Evolutionary conservation across 169 alveolate genomes (phyloP).

Genomic region (Babesia gibsoni): DNA sequence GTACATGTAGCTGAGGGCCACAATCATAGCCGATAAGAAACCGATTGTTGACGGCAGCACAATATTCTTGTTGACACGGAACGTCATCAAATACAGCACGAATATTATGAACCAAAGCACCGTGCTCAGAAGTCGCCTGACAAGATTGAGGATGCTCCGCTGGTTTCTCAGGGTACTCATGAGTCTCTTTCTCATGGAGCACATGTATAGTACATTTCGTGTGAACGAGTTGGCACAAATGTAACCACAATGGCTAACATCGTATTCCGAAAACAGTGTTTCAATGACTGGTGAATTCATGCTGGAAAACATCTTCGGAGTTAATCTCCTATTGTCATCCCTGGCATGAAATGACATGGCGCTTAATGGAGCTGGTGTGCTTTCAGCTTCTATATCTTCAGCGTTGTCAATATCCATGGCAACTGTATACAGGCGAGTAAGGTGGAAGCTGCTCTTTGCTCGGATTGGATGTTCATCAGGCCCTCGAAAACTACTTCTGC

Average conservation of each 20-base stretch:
- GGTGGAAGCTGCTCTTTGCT: not conserved
- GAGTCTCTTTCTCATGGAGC: slow-evolving; percentile 43
- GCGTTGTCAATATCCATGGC: not conserved
- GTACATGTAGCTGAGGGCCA: slow-evolving; percentile 73
- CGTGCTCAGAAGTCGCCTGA: slow-evolving; percentile 49
- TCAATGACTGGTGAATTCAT: slow-evolving; percentile 42
- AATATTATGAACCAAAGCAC: slow-evolving; percentile 55
- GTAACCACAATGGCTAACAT: slow-evolving; percentile 49
- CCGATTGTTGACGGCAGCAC: slow-evolving; percentile 67
- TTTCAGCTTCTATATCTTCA: not conserved
- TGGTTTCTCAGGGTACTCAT: slow-evolving; percentile 60
- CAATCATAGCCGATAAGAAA: slow-evolving; percentile 64
- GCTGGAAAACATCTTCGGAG: slow-evolving; percentile 31
- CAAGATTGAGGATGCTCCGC: slow-evolving; percentile 57
- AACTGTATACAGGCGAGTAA: too few species aligned
- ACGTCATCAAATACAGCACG: slow-evolving; percentile 43
- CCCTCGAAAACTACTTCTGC: too few species aligned
- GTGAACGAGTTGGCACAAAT: slow-evolving; percentile 21
- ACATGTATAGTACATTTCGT: slow-evolving; percentile 38
- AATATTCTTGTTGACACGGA: slow-evolving; percentile 60
- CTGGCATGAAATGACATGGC: not conserved
- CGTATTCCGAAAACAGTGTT: slow-evolving; percentile 31
- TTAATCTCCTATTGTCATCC: slow-evolving; percentile 36
- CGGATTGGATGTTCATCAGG: too few species aligned
- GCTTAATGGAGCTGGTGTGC: not conserved